These are phyloP conservation scores for Phoma herbarum DNA, from an alignment of 2,329 filamentous ascomycete genomes.

Conservation along the genomic window DNA sequence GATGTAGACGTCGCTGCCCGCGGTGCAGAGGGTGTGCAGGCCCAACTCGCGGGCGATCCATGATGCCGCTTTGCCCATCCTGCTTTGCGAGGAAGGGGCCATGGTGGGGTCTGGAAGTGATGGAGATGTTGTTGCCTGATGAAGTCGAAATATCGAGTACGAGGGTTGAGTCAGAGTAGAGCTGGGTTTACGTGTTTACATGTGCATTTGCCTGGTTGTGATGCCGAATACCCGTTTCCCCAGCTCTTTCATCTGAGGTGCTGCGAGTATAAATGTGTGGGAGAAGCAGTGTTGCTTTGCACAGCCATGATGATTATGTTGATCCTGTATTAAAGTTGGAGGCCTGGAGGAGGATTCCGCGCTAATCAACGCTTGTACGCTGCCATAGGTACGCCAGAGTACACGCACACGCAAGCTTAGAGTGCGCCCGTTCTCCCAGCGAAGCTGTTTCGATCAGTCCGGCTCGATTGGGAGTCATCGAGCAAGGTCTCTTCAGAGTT, in stretches of 20 bases:
- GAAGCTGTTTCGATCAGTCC: too few species aligned
- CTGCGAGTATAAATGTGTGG: neutral
- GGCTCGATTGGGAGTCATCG: neutral
- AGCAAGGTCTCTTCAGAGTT: too few species aligned
- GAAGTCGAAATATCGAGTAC: neutral
- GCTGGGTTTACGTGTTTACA: neutral
- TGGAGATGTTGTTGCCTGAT: slow-evolving; percentile 4
- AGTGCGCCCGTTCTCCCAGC: too few species aligned
- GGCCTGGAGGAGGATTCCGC: slow-evolving; percentile 17
- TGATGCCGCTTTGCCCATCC: neutral
- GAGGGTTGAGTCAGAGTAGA: neutral
- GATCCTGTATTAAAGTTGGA: slow-evolving; percentile 22
- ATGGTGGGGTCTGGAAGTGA: neutral
- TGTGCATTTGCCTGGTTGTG: neutral
- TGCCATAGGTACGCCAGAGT: too few species aligned
- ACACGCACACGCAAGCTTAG: neutral
- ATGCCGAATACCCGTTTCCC: neutral
- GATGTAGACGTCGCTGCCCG: slow-evolving; percentile 44
- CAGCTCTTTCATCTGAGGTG: neutral
- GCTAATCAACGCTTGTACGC: too few species aligned
- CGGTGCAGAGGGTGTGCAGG: slow-evolving; percentile 38
- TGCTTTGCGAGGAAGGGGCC: neutral
- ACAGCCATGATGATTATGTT: slow-evolving; percentile 20
- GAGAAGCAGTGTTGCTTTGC: neutral
- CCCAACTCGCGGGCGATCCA: slow-evolving; percentile 35